Base-by-base conservation (phyloP, 2,329 filamentous ascomycete species). In the Endoconidiophora polonica region DNA sequence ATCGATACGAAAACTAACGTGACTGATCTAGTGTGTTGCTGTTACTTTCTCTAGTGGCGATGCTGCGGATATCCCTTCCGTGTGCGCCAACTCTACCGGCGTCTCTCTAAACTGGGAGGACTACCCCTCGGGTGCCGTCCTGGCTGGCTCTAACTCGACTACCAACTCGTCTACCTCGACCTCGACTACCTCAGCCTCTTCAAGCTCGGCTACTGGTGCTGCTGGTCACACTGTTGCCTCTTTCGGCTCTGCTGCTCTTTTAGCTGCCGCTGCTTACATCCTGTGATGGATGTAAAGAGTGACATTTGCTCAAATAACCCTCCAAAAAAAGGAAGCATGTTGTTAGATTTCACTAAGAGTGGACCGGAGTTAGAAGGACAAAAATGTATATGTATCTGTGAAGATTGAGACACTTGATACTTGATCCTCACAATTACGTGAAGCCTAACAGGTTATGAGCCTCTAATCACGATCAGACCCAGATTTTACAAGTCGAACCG, bases 221-320 rank as follows among this genome's bases (percentile, higher is more conserved):
- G 52, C 48, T 36, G 48, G 43, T 6, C 52, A 53, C 29, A 40
- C 42, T 26, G 16, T 40, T 36, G 40, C 44, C 1, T 50, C 52
- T 3, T 22, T 50, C 44, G 52, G 52, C 24, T 53, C 52, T 22
- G 52, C 52, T 10, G 52, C 48, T 14, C 40, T 53, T 12, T 38
- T 53, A 20, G 52, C 52, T 20, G 52, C 48, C 26, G 52, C 52
- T 23, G 52, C 44, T 38, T 53, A 53, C 16, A 18, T 53, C 22
- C 23, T 53, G 39, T 53, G 48, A 41, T 41, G 42, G 36, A 20
- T 2, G 43, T 18, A 36, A 22, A 9, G 20, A 20, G 24, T 23
- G 41, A 24, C 14, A 14, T 12, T 22, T 43, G 24, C 14, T 24
- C 12, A 9, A 18, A 22, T 16, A 29, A 5, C 26, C 33, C 5